Evolutionary conservation across 345 rosid genomes (phyloP).

Genomic region (Sapria himalayana): DNA sequence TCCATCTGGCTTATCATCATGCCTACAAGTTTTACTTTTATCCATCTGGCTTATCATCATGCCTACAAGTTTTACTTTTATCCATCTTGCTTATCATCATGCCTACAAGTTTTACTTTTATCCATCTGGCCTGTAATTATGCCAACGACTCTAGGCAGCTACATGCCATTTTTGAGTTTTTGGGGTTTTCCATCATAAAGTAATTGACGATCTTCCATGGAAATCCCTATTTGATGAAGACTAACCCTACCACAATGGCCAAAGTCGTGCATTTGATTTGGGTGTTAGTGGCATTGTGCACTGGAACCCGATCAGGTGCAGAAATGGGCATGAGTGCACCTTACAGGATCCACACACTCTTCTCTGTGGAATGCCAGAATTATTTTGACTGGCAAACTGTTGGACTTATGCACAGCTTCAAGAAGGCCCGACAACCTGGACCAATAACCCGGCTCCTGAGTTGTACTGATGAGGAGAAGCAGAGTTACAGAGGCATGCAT

Average conservation of each 20-base stretch:
- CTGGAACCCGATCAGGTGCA: conserved; percentile 14
- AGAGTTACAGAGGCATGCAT: conserved; percentile 59
- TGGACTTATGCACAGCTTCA: conserved; percentile 80
- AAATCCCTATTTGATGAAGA: no score
- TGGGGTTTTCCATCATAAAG: no score
- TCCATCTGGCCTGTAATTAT: no score
- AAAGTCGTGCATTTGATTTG: conserved; percentile 11
- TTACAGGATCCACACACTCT: conserved; percentile 79
- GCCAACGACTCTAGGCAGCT: no score
- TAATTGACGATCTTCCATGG: no score
- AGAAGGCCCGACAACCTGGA: conserved; percentile 78
- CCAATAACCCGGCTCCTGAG: conserved; percentile 76
- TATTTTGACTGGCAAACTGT: conserved; percentile 99
- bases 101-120: no score
- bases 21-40: no score
- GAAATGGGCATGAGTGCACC: conserved; percentile 24
- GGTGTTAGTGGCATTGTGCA: conserved; percentile 4
- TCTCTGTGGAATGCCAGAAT: conserved; percentile 88
- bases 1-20: no score
- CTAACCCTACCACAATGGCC: conserved; percentile 22
- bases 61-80: no score
- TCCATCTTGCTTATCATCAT: no score
- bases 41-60: no score
- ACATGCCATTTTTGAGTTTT: no score
- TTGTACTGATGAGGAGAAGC: conserved; percentile 76